Evolutionary conservation across 1,284 basidiomycete genomes (phyloP).

Genomic region (Papiliotrema laurentii): DNA sequence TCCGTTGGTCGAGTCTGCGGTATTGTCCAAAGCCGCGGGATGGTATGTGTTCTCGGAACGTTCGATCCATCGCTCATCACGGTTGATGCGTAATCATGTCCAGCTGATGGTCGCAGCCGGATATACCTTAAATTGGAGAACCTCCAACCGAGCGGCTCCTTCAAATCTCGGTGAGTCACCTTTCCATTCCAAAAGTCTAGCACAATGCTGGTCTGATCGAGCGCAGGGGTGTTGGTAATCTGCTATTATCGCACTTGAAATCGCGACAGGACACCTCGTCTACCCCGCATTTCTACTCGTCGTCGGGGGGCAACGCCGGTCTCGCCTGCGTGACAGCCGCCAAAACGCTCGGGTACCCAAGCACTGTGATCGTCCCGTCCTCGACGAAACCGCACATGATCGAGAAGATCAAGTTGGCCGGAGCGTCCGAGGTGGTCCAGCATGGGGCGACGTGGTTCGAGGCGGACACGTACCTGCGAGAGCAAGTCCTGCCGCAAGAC

Average conservation of each 20-base stretch:
- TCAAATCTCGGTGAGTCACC: conserved; percentile 28
- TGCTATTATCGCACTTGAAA: conserved; percentile 14
- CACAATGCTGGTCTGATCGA: background rate
- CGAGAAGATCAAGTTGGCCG: conserved; percentile 16
- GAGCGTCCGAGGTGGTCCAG: conserved; percentile 21
- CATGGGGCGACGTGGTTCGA: conserved; percentile 21
- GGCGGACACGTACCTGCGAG: conserved; percentile 19
- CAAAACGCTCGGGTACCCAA: conserved; percentile 15
- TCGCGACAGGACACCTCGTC: conserved; percentile 7
- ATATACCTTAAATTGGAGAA: conserved; percentile 31
- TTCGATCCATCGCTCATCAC: background rate
- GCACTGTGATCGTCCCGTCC: conserved; percentile 22
- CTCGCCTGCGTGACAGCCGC: conserved; percentile 25
- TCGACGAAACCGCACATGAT: conserved; percentile 25
- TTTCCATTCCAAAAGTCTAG: background rate
- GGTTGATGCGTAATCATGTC: background rate
- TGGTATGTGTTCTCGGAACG: conserved; percentile 16
- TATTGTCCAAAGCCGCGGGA: conserved; percentile 25
- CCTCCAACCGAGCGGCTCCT: conserved; percentile 28
- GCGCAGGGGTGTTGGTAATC: conserved; percentile 27
- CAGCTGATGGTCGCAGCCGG: conserved; percentile 10
- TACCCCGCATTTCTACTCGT: conserved; percentile 21
- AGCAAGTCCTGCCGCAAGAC: conserved; percentile 14
- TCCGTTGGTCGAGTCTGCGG: conserved; percentile 20
- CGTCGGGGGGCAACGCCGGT: conserved; percentile 32